Conservation (phyloP, 2,329 filamentous ascomycete genomes). For the Aspergillus pseudonomiae region DNA sequence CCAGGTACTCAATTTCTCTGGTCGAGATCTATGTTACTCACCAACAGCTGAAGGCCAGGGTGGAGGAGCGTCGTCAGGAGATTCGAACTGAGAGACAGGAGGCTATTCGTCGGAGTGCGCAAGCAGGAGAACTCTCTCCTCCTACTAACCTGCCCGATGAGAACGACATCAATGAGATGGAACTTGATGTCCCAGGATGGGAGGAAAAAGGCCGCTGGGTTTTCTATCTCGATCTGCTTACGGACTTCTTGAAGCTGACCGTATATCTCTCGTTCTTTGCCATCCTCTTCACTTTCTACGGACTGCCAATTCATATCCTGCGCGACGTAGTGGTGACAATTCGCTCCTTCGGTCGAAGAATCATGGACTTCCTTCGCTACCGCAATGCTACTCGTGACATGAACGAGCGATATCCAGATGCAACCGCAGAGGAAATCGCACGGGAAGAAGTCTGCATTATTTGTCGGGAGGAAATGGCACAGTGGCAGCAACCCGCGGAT, state of each 20-base stretch:
- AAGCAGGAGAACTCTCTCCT: slow-evolving; percentile 40
- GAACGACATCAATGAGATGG: slow-evolving; percentile 85
- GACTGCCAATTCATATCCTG: slow-evolving; percentile 94
- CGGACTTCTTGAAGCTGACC: slow-evolving; percentile 86
- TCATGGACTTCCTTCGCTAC: slow-evolving; percentile 87
- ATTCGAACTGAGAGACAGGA: slow-evolving; percentile 59
- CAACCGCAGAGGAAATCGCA: slow-evolving; percentile 79
- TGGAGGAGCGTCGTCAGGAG: slow-evolving; percentile 70
- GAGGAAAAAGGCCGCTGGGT: slow-evolving; percentile 93
- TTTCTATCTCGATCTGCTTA: slow-evolving; percentile 81
- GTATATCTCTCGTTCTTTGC: slow-evolving; percentile 92
- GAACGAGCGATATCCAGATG: slow-evolving; percentile 87
- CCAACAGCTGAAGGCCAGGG: slow-evolving; percentile 70
- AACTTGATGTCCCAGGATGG: slow-evolving; percentile 95
- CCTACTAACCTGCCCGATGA: slow-evolving; percentile 60
- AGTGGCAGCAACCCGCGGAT: slow-evolving; percentile 64
- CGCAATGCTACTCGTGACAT: slow-evolving; percentile 91
- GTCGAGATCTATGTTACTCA: slow-evolving; percentile 75
- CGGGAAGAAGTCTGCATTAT: slow-evolving; percentile 96
- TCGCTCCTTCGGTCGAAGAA: slow-evolving; percentile 84
- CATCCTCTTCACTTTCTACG: slow-evolving; percentile 91
- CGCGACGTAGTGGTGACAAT: slow-evolving; percentile 93
- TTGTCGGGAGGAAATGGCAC: slow-evolving; percentile 91
- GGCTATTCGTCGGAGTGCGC: slow-evolving; percentile 44
- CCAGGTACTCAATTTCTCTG: slow-evolving; percentile 77